These are phyloP conservation scores for Parafenestella ontariensis DNA, from an alignment of 2,329 filamentous ascomycete species.

Conservation along the genomic window DNA sequence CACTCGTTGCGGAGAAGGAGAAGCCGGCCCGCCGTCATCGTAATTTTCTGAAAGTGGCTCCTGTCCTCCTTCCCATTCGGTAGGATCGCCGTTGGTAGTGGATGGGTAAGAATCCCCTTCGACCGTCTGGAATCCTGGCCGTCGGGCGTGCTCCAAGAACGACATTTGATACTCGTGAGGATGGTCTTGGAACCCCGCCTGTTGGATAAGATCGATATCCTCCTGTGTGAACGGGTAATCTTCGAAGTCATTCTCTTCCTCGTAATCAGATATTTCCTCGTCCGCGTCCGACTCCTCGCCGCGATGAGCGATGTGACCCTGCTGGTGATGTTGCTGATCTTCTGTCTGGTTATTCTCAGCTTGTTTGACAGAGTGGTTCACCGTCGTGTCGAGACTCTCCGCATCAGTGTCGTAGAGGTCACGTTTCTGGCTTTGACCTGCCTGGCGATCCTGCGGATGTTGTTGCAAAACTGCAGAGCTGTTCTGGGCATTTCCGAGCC, in stretches of 20 bases:
- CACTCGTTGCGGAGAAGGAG: constrained; percentile 16
- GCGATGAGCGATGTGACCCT: constrained; percentile 10
- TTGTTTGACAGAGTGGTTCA: constrained; percentile 29
- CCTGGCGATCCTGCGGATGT: constrained; percentile 16
- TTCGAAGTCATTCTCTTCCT: constrained; percentile 4
- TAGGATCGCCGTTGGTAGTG: constrained; percentile 44
- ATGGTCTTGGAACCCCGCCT: neutral
- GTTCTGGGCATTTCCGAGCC: constrained; percentile 16
- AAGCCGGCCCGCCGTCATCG: constrained; percentile 2
- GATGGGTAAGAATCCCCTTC: constrained; percentile 47
- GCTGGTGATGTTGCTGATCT: constrained; percentile 11
- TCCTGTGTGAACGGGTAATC: constrained; percentile 4
- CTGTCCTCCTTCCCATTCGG: constrained; percentile 18
- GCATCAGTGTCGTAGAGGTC: constrained; percentile 48
- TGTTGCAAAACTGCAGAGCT: constrained; percentile 20
- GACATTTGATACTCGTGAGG: constrained; percentile 3
- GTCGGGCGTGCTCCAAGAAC: constrained; percentile 4
- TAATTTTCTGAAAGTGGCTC: constrained; percentile 13
- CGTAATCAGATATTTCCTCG: constrained; percentile 16
- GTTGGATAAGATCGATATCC: constrained; percentile 1
- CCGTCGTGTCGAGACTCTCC: constrained; percentile 46
- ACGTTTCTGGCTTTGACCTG: constrained; percentile 17
- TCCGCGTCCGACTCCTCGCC: constrained; percentile 13
- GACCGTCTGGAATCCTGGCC: constrained; percentile 11
- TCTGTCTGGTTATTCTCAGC: constrained; percentile 23